Conservation (phyloP, 208 protist species). For the Acanthamoeba culbertsoni region DNA sequence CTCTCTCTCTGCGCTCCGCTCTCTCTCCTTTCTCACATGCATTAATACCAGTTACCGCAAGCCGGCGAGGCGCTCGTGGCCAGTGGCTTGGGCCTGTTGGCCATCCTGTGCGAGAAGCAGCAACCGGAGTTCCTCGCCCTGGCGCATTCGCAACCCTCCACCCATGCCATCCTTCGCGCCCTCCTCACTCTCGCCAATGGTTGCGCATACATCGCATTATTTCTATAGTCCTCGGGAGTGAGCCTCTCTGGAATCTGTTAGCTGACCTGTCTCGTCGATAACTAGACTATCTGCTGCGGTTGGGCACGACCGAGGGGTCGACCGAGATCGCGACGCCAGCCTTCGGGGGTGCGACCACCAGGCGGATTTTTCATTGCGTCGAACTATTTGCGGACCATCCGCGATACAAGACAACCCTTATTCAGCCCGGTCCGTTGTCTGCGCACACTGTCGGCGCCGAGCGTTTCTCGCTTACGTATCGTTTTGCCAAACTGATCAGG, state of each 20-base stretch:
- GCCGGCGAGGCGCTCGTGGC: background rate
- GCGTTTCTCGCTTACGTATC: no score
- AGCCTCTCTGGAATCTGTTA: no score
- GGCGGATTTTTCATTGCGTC: background rate
- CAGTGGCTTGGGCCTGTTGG: background rate
- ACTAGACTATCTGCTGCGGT: background rate
- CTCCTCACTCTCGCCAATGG: background rate
- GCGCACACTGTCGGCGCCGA: no score
- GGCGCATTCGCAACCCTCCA: background rate
- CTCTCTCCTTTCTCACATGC: background rate
- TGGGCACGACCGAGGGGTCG: background rate
- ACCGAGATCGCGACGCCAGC: background rate
- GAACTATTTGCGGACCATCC: background rate
- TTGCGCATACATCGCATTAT: no score
- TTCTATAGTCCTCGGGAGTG: no score
- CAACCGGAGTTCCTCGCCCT: background rate
- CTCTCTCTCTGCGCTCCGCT: background rate
- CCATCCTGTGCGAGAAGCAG: slow-evolving; percentile 29
- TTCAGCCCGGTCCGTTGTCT: background rate
- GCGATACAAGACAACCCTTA: background rate
- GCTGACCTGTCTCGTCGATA: background rate
- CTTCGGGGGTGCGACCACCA: background rate
- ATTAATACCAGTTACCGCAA: background rate
- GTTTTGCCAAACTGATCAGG: background rate
- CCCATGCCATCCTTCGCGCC: background rate